Evolutionary conservation across 192 early-diverging fungal genomes (phyloP).

Genomic region (Coemansia sp.): DNA sequence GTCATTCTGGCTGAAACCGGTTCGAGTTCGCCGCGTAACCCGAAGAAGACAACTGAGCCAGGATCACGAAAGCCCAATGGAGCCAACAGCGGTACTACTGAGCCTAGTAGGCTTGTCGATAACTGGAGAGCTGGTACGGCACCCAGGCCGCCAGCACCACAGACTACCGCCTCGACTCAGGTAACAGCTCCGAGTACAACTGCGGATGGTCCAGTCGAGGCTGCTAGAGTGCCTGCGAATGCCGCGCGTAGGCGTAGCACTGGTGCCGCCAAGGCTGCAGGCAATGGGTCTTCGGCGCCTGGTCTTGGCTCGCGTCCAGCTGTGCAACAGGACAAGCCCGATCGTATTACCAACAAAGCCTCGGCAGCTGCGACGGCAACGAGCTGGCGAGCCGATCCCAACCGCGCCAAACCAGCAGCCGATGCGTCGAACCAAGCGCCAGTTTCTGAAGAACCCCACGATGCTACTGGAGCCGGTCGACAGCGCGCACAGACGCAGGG

Average conservation of each 20-base stretch:
- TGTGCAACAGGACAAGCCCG: slow-evolving; percentile 3
- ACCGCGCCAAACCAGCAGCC: slow-evolving; percentile 15
- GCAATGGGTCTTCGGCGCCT: background rate
- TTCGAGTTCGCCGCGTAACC: background rate
- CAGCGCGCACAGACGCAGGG: slow-evolving; percentile 23
- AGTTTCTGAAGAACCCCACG: background rate
- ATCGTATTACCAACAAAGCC: slow-evolving; percentile 1
- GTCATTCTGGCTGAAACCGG: background rate
- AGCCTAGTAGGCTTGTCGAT: background rate
- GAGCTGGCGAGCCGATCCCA: slow-evolving; percentile 37
- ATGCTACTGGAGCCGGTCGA: background rate
- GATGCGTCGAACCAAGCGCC: background rate
- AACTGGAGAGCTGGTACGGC: slow-evolving; percentile 16
- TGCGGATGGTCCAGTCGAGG: background rate
- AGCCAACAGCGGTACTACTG: background rate
- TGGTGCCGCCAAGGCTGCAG: background rate
- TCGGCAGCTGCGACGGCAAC: slow-evolving; percentile 17
- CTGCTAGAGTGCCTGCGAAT: background rate
- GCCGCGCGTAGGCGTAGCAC: slow-evolving; percentile 15
- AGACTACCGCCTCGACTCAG: background rate
- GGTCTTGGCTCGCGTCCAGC: background rate
- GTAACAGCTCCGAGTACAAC: background rate
- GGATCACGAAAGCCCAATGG: background rate
- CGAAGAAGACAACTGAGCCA: background rate
- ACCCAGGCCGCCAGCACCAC: slow-evolving; percentile 1